These are phyloP conservation scores for Trypanosoma rangeli DNA, from an alignment of 208 protist genomes.

Conservation along the genomic window DNA sequence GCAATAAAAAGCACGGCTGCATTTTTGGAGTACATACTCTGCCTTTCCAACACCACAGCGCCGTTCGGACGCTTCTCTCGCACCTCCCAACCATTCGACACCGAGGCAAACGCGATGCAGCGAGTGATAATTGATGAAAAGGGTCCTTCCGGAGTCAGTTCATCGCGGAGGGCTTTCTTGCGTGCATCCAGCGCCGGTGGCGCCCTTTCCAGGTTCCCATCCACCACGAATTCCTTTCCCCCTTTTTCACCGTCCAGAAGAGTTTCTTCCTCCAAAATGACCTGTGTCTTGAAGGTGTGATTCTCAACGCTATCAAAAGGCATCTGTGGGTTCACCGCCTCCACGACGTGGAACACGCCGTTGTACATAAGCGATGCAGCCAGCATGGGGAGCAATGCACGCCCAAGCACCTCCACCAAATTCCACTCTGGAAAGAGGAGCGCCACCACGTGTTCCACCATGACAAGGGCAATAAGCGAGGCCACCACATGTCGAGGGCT, in stretches of 20 bases:
- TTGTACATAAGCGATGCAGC: slow-evolving; percentile 17
- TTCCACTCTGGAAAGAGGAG: slow-evolving; percentile 4
- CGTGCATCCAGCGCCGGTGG: background rate
- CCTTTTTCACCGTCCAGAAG: background rate
- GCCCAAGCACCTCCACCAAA: background rate
- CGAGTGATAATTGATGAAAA: slow-evolving; percentile 18
- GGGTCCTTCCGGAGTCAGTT: slow-evolving; percentile 14
- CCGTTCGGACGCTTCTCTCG: slow-evolving; percentile 6
- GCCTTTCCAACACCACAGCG: slow-evolving; percentile 15
- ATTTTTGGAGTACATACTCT: slow-evolving; percentile 22
- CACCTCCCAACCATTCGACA: slow-evolving; percentile 15
- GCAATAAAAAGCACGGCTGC: slow-evolving; percentile 28
- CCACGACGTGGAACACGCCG: background rate
- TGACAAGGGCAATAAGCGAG: background rate
- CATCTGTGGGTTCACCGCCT: too few species aligned
- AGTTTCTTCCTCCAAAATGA: background rate
- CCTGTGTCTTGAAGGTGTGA: background rate
- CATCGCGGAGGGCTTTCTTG: slow-evolving; percentile 8
- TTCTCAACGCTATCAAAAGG: background rate
- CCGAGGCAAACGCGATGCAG: slow-evolving; percentile 7
- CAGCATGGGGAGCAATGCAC: background rate
- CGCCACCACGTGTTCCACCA: slow-evolving; percentile 4
- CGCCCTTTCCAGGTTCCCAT: background rate
- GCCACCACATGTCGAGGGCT: slow-evolving; percentile 4
- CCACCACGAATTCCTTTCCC: background rate